Base-by-base conservation (phyloP, 2,329 filamentous ascomycete species). In the Didymosphaeria variabile region DNA sequence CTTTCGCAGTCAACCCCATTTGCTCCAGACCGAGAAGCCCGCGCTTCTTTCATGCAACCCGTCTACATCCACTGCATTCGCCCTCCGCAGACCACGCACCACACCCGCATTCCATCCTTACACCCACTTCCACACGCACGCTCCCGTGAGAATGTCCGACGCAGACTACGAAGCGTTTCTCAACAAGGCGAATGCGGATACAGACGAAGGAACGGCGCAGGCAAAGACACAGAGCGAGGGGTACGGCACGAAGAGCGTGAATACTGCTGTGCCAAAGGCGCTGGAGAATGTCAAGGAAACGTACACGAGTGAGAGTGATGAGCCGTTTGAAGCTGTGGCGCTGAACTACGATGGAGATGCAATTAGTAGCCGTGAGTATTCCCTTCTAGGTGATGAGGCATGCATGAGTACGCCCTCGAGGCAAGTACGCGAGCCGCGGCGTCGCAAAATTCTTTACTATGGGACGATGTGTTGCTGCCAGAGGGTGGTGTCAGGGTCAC, bases 101-200 rank as follows among this genome's bases (percentile, higher is more conserved):
- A 8, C 52, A 26, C 26, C 38, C 52, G 31, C 42, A 38, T 19
- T 17, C 23, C 44, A 42, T n/a, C 23, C 50, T 17, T 51, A 13
- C 26, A 53, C 15, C 52, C 13, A 57, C 38, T 55, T 47, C 45
- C 55, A 55, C 51, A 55, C 59, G 19, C 1, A 23, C 32, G 32
- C 44, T 7, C 53, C 38, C 36, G 56, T 55, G 59, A 82, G 59
- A 17, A 92, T 92, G 90, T 87, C 88, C 8, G 93, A 97, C 83
- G 88, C 91, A 63, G 90, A 91, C 64, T 97, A 97, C 83, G 87
- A 89, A 79, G 84, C 90, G 61, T 97, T 97, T 76, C 84, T 97
- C 59, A 86, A 95, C 76, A 95, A 95, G 82, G 92, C 93, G 57
- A 97, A 97, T 81, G 83, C 88, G 72, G 90, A 93, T 74, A 80